Base-by-base conservation (phyloP, 2,329 filamentous ascomycete species). In the Aureobasidium sp. region DNA sequence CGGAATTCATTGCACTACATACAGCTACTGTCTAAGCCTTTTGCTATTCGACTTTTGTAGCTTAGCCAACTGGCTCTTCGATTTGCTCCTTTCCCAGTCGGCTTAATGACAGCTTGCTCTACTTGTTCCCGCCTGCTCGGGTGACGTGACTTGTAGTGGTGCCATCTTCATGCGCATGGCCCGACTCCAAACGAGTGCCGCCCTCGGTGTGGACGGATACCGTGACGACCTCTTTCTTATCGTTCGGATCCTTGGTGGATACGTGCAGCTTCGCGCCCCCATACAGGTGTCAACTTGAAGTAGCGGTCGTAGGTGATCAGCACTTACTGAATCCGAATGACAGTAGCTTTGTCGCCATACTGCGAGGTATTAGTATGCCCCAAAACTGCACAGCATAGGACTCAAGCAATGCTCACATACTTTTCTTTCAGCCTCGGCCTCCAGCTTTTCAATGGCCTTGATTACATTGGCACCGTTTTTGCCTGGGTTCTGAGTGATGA, bases 221-320 rank as follows among this genome's bases (percentile, higher is more conserved):
- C 9, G 62, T 55, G 17, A 63, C 36, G 15, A 63, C 56, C 52
- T 63, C 53, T 34, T 59, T 41, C 39, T 46, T 62, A 13, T 64
- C 46, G 46, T 60, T 64, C 32, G 63, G 63, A 48, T 63, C 56
- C 29, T 39, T 56, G 47, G 53, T 34, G 9, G 60, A 63, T 36
- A 56, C 50, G 50, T 63, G 63, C 26, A 64, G 36, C 44, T 57
- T 57, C 36, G 51, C 52, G 44, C 59, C 59, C 29, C 48, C 15
- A 29, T 29, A 34, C 34, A 62, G 7, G 15, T 10, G 29, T 36
- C 47, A 51, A 36, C 47, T 36, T 34, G 27, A 51, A 20, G n/a
- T 51, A 51, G 47, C 27, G 17, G 47, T 51, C 47, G 17, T 36
- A 24, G 47, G n/a, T 24, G 13, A 8, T 34, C 47, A 12, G 24